phyloP scores from a whole-genome alignment of 1,284 basidiomycete species.

The Ustilago shanxiensis region DNA sequence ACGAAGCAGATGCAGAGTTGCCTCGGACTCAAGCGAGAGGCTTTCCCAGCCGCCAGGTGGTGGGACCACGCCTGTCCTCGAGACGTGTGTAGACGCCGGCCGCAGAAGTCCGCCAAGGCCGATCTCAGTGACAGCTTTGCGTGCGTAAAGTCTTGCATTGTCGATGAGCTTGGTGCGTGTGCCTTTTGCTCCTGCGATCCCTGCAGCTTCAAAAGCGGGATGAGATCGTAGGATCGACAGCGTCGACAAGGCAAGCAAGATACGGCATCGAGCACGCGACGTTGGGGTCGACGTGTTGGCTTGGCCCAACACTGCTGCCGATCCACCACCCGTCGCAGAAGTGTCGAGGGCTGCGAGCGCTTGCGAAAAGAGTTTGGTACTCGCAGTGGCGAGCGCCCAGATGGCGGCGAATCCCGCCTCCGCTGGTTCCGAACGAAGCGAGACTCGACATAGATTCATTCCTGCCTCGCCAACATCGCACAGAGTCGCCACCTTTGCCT shows the following conservation, averaged over 20 bases:
- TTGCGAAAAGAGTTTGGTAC: slow-evolving; percentile 45
- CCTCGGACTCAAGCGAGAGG: slow-evolving; percentile 41
- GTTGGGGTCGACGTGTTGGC: slow-evolving; percentile 54
- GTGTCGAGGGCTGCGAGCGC: slow-evolving; percentile 52
- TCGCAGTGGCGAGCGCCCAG: slow-evolving; percentile 39
- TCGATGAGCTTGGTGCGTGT: slow-evolving; percentile 46
- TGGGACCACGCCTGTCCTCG: slow-evolving; percentile 8
- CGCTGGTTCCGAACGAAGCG: slow-evolving; percentile 22
- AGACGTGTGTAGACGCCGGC: slow-evolving; percentile 15
- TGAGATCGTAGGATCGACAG: slow-evolving; percentile 47
- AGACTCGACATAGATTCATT: slow-evolving; percentile 28
- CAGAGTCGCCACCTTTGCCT: slow-evolving; percentile 26
- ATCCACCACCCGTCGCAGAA: slow-evolving; percentile 21
- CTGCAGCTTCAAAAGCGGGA: slow-evolving; percentile 32
- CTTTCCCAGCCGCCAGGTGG: slow-evolving; percentile 55
- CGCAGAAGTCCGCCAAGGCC: slow-evolving; percentile 50
- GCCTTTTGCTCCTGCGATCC: slow-evolving; percentile 35
- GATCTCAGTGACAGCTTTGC: slow-evolving; percentile 56
- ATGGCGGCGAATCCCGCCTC: slow-evolving; percentile 20
- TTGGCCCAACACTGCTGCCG: slow-evolving; percentile 47
- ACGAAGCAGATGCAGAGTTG: slow-evolving; percentile 34
- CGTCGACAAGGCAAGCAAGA: slow-evolving; percentile 39
- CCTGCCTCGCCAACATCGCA: slow-evolving; percentile 52
- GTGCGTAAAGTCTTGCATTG: slow-evolving; percentile 53
- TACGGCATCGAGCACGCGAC: slow-evolving; percentile 42